A percentile compares a stretch with the other conserved stretches of the same genome.
These are phyloP conservation scores for Dactylorhiza incarnata DNA, from an alignment of 106 monocot genomes.

Conservation along the genomic window DNA sequence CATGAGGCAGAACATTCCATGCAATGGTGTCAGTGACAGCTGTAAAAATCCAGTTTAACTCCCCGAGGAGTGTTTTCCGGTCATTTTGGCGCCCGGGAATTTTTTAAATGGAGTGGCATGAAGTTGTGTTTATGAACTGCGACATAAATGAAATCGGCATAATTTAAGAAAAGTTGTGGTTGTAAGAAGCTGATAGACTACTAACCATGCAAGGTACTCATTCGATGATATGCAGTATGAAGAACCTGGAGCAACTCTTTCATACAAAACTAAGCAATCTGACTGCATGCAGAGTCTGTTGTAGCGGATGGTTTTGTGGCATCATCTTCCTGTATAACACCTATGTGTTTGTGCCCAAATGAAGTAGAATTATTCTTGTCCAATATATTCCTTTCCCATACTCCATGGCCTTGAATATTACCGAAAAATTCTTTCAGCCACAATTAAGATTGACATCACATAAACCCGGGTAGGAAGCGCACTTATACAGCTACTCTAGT, in stretches of 20 bases:
- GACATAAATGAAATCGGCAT: too few species aligned
- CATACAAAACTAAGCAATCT: constrained; percentile 26
- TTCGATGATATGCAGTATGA: constrained; percentile 40
- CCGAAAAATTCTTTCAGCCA: constrained; percentile 75
- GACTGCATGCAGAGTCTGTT: not conserved
- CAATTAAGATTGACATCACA: constrained; percentile 78
- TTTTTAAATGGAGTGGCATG: too few species aligned
- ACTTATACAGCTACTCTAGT: too few species aligned
- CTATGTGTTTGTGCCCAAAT: not conserved
- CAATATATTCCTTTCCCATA: constrained; percentile 57
- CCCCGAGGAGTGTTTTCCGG: constrained; percentile 84
- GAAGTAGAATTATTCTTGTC: constrained; percentile 3
- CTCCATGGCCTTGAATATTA: constrained; percentile 65
- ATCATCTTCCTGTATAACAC: constrained; percentile 4
- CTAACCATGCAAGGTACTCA: constrained; percentile 42
- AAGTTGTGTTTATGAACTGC: too few species aligned
- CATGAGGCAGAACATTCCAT: too few species aligned
- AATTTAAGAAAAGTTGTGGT: not conserved
- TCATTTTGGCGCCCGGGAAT: constrained; percentile 96
- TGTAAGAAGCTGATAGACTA: not conserved
- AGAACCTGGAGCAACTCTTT: constrained; percentile 50
- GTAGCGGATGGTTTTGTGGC: not conserved
- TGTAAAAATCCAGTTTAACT: constrained; percentile 98
- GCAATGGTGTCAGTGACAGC: constrained; percentile 91
- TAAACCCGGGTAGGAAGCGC: constrained; percentile 66